A percentile compares a stretch with the other conserved stretches of the same genome.
phyloP scores from a whole-genome alignment of 1,284 basidiomycete genomes.

The Papiliotrema fonsecae region DNA sequence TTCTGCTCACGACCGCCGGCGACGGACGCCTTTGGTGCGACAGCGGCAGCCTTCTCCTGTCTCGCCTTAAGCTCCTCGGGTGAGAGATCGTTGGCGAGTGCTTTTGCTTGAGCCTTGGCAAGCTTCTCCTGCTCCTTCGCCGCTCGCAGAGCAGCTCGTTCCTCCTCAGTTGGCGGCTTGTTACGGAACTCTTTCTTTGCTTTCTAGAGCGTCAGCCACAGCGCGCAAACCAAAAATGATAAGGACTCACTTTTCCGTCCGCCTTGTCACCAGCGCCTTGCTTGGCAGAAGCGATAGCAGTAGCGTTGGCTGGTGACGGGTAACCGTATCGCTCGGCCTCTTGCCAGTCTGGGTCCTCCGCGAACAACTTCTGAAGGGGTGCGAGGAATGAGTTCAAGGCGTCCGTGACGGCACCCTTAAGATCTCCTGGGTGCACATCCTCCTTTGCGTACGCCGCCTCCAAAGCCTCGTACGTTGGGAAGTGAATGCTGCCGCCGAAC shows the following conservation, averaged over 20 bases:
- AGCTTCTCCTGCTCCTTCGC: constrained; percentile 44
- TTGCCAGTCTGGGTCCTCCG: constrained; percentile 74
- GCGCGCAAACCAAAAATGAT: not conserved
- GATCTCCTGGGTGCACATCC: constrained; percentile 80
- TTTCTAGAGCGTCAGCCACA: constrained; percentile 5
- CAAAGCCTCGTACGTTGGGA: constrained; percentile 62
- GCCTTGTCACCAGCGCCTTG: constrained; percentile 20
- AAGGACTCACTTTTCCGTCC: constrained; percentile 15
- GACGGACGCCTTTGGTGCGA: constrained; percentile 7
- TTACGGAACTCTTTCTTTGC: constrained; percentile 28
- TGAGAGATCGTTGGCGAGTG: constrained; percentile 14
- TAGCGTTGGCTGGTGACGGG: constrained; percentile 57
- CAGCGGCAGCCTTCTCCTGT: constrained; percentile 13
- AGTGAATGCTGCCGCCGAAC: constrained; percentile 80
- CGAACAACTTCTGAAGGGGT: constrained; percentile 75
- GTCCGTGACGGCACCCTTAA: constrained; percentile 77
- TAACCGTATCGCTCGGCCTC: constrained; percentile 75
- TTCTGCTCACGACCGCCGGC: constrained; percentile 4
- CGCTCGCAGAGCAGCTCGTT: constrained; percentile 35
- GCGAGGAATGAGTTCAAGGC: constrained; percentile 73
- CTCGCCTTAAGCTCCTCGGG: constrained; percentile 16
- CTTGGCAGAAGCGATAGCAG: constrained; percentile 23
- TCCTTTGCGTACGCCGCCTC: constrained; percentile 72
- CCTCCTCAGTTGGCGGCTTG: constrained; percentile 44
- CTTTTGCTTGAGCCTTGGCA: constrained; percentile 36